Base-by-base conservation (phyloP, 2,329 filamentous ascomycete genomes). In the Verticillium dahliae region DNA sequence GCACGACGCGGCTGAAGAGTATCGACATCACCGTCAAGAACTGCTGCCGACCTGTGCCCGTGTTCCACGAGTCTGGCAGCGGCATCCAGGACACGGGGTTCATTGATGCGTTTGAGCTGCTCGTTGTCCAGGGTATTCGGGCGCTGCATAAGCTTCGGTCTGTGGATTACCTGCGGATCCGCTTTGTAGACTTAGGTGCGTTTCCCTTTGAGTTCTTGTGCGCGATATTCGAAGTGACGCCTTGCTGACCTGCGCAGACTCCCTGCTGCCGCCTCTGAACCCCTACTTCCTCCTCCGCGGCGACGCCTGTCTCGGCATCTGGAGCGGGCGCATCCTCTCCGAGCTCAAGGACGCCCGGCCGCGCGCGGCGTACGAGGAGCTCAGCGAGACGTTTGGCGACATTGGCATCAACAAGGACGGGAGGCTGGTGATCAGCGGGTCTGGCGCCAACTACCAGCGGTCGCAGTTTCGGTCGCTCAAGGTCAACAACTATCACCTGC, bases 1-100 rank as follows among this genome's bases (percentile, higher is more conserved):
- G 80, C 54, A 74, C 78, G 15, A 78, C 80, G 7, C 76, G 76
- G 15, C 80, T 92, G 55, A 85, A 85, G 72, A 87, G 85, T 1
- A 80, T 92, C 27, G 89, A 92, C 67, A 74, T 92, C 55, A 87
- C 88, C 0, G 86, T 92, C 61, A 90, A 90, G 75, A 90, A 90
- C 64, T 89, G 88, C 71, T 92, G 90, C 67, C 83, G 88, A 3
- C 76, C 80, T 54, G 71, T 79, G 62, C 72, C 75, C 56, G 75
- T 76, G 65, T 87, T 80, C 77, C 81, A 86, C 64, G 87, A 90
- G 66, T 82, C 83, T 0, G 87, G 86, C 2, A 88, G 87, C 2
- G 88, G 88, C 0, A 89, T 91, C 63, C 87, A 86, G 22, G 88
- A 91, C 67, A 83, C 88, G 76, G 80, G 84, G 35, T 92, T 92